Evolutionary conservation across 441 rosid species (phyloP), one percentile per base, ranked within the genome.

Genomic region (Brassica hybrid): DNA sequence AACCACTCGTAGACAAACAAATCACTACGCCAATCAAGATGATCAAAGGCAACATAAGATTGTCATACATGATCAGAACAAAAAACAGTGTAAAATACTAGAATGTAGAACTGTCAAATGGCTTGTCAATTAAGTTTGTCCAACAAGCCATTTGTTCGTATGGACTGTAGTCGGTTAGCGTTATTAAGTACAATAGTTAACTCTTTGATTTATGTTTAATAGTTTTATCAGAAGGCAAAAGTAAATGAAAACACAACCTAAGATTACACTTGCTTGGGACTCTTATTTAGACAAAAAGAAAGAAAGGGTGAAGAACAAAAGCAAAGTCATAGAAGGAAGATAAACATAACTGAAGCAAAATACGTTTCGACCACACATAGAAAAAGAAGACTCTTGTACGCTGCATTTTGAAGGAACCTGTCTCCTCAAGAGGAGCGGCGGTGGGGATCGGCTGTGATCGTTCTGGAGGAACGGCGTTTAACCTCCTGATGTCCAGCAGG

Each of bases 341-440:
- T 2, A 50, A 50, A 50, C n/a, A n/a, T 14, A 50, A 50, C 19
- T 0, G 18, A 50, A 50, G 57, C 57, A n/a, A 50, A 50, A 50
- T 50, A 50, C 7, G 57, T 50, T 50, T 50, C 57, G 6, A 50
- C 57, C 18, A 50, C 7, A n/a, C n/a, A n/a, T n/a, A n/a, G n/a
- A n/a, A n/a, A n/a, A n/a, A 14, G 18, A n/a, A n/a, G 9, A 50
- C n/a, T n/a, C 57, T 50, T 50, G 19, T 50, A 14, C 18, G 57
- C 1, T 14, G 57, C 57, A 5, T 45, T 50, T n/a, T 14, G n/a
- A n/a, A n/a, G 14, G 57, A 50, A 6, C 6, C 57, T 7, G 57
- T 50, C 19, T 50, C 57, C 57, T 50, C 57, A 50, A 50, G 57
- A 48, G 56, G 56, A 50, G 57, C 57, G 57, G 57, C 57, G 57